Base-by-base conservation (phyloP, 257 asterid species). In the Nicotiana attenuata region DNA sequence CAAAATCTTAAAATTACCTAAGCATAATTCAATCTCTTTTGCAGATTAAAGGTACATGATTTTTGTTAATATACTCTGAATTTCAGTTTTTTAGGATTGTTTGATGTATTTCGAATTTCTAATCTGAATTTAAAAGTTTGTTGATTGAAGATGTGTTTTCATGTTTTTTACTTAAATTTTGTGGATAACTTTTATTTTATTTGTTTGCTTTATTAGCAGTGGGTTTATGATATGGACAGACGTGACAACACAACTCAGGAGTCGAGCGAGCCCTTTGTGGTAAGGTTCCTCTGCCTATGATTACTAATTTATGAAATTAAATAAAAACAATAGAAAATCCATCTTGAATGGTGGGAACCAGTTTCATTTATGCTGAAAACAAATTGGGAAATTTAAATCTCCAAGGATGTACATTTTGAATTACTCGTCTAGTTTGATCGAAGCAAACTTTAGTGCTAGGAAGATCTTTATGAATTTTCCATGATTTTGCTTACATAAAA, bases 181-280 rank as follows among this genome's bases (percentile, higher is more conserved):
- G 60, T 47, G 20, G 26, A 14, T 69, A 2, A 20, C 11, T 68
- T 68, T 28, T 38, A 69, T 38, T 38, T 69, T n/a, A 24, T 80
- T 63, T 29, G 8, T 8, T 61, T 24, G 10, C 1, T 9, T 61
- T 41, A 10, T 61, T 31, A 63, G 60, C 82, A 10, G 77, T 38
- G 10, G 41, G 77, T 47, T 80, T 65, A 56, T 47, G 75, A 55
- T 65, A 80, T 80, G 83, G 83, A 65, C 11, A 29, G 22, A 9
- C 59, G 65, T 47, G 16, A 65, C 47, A 65, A 10, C 47, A 47
- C 59, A 19, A 69, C 1, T 31, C 60, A 38, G 50, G 83, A 65
- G 55, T 50, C 83, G 63, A 80, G 52, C 16, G 55, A 16, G 50
- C 83, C 83, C 45, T 80, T 65, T 55, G 63, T 19, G 78, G 83